Base-by-base conservation (phyloP, 2,329 filamentous ascomycete species). In the Leptographium lundbergii region DNA sequence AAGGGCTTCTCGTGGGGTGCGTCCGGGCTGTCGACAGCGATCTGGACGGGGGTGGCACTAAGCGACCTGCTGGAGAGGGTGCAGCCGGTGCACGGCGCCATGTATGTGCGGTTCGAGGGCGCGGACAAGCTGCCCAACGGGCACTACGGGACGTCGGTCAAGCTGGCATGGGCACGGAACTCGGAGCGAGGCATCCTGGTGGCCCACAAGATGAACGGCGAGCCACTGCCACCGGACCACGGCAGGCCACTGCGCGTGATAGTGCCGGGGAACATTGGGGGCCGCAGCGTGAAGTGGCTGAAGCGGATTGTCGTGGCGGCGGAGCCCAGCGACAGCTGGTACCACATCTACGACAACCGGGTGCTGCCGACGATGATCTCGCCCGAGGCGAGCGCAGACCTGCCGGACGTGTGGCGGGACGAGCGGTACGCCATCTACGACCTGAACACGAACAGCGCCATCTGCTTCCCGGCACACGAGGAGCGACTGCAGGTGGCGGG, bases 1-100 rank as follows among this genome's bases (percentile, higher is more conserved):
- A 95, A 96, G 66, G 91, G 91, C 0, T 96, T 96, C 73, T 95
- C 90, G 2, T 96, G 91, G 91, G 91, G 91, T 42, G 78, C 91
- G 1, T 91, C 89, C 4, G 91, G 91, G 27, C 70, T 96, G 6
- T 95, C 90, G 0, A 96, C 89, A 0, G 89, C 90, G 0, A 74
- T 96, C 0, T 96, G 89, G 78, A 96, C 91, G 0, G 91, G 91
- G 25, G 87, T 91, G 0, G 75, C 86, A 48, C 82, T 96, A 70
- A 77, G 77, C 1, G 86, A 92, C 61, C 72, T 96, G 4, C 75
- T 96, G 19, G 77, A 76, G 60, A 78, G 76, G 62, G 89, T 89
- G 3, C 81, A 75, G 60, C 89, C 89, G 0, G 75, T 78, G 65
- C 79, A 85, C 61, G 81, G 80, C 57, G 91, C 90, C 2, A 84